Conservation (phyloP, 371 early-diverging fungal species). For the Funneliformis caledonium region DNA sequence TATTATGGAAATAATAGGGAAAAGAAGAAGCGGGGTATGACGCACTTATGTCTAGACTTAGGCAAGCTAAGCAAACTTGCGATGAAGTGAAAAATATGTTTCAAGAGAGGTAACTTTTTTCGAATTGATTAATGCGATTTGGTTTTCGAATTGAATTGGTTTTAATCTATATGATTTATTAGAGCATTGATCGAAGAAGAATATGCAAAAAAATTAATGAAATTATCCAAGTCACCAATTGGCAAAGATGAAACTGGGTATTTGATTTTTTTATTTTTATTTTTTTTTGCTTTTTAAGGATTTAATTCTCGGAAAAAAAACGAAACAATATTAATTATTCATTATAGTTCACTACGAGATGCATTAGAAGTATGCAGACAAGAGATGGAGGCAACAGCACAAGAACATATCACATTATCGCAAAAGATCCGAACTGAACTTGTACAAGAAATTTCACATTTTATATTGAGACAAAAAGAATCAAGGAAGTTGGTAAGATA, state of each 20-base stretch:
- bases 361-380: constrained; percentile 51
- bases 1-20: constrained; percentile 58
- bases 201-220: constrained; percentile 78
- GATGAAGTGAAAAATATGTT: constrained; percentile 72
- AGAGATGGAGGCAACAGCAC: constrained; percentile 54
- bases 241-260: constrained; percentile 92
- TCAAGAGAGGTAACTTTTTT: constrained; percentile 47
- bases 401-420: constrained; percentile 56
- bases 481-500: constrained; percentile 50
- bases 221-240: constrained; percentile 74
- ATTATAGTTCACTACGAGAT: constrained; percentile 11
- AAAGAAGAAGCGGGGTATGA: constrained; percentile 86
- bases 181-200: constrained; percentile 89
- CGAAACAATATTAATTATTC: neutral
- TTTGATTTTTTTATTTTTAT: neutral
- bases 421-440: constrained; percentile 53
- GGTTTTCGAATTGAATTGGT: neutral
- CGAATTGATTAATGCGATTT: neutral
- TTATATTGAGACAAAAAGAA: constrained; percentile 52
- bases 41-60: constrained; percentile 79
- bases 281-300: neutral
- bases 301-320: neutral
- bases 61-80: constrained; percentile 82
- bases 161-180: constrained; percentile 21
- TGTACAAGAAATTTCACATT: constrained; percentile 51